These are phyloP conservation scores for Cardamine resedifolia DNA, from an alignment of 345 rosid genomes.

Conservation along the genomic window DNA sequence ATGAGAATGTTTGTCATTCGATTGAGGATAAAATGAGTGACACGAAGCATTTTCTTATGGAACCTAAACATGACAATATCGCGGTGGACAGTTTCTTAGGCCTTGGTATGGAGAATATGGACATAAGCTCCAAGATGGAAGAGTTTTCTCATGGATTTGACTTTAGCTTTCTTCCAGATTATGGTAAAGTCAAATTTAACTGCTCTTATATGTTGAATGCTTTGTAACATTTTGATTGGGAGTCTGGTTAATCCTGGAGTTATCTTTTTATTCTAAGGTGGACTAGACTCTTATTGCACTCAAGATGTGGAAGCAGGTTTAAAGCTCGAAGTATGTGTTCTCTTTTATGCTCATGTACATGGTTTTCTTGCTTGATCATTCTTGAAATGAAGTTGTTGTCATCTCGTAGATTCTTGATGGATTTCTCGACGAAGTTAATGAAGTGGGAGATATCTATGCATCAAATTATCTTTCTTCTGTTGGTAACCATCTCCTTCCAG, in stretches of 20 bases:
- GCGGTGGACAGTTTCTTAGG: slow-evolving; percentile 55
- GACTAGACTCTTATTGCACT: slow-evolving; percentile 44
- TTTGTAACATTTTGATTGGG: neutral
- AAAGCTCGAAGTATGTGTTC: slow-evolving; percentile 65
- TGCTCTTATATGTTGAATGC: slow-evolving; percentile 10
- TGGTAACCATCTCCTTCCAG: slow-evolving; percentile 54
- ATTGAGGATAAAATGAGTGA: slow-evolving; percentile 48
- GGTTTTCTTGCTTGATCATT: neutral
- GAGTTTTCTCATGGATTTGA: slow-evolving; percentile 52
- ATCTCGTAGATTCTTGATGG: slow-evolving; percentile 72
- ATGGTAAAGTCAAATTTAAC: slow-evolving; percentile 42
- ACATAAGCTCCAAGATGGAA: slow-evolving; percentile 46
- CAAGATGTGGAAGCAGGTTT: slow-evolving; percentile 52
- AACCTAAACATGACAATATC: slow-evolving; percentile 51
- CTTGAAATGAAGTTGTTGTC: slow-evolving; percentile 24
- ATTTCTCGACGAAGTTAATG: slow-evolving; percentile 69
- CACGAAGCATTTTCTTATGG: slow-evolving; percentile 46
- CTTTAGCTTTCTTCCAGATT: slow-evolving; percentile 40
- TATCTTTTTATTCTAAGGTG: slow-evolving; percentile 44
- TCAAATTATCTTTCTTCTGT: slow-evolving; percentile 49
- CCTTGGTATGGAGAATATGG: slow-evolving; percentile 50
- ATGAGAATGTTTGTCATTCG: slow-evolving; percentile 45
- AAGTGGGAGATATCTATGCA: slow-evolving; percentile 66
- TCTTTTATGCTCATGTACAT: slow-evolving; percentile 20
- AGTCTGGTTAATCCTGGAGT: neutral